Evolutionary conservation across 108 stramenopile genomes (phyloP).

Genomic region (Aurantiochytrium sp.): DNA sequence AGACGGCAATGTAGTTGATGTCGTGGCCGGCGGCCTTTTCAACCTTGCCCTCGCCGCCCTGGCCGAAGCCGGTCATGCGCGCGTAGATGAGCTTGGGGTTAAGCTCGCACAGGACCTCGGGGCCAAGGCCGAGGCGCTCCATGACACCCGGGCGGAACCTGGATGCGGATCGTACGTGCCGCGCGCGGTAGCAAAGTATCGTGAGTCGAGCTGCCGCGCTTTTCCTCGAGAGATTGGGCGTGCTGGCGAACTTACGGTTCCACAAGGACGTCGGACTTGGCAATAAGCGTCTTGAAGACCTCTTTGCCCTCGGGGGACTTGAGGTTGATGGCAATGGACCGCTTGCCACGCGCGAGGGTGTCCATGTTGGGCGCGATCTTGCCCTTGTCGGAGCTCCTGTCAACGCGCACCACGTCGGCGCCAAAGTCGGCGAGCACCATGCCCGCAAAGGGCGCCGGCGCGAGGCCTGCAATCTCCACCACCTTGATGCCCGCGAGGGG

Average conservation of each 20-base stretch:
- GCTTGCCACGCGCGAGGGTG: conserved; percentile 9
- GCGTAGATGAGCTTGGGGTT: conserved; percentile 7
- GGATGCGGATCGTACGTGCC: not conserved
- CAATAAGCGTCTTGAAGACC: not conserved
- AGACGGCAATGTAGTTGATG: conserved; percentile 24
- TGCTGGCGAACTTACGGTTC: conserved; percentile 23
- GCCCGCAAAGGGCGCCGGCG: conserved; percentile 14
- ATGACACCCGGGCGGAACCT: conserved; percentile 27
- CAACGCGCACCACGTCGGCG: not conserved
- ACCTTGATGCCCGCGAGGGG: conserved; percentile 20
- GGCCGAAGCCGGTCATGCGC: conserved; percentile 19
- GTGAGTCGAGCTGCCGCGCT: no score
- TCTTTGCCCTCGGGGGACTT: not conserved
- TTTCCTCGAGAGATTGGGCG: no score
- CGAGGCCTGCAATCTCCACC: conserved; percentile 4
- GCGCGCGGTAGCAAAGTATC: no score
- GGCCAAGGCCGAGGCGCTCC: not conserved
- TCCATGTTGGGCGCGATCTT: not conserved
- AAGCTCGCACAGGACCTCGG: not conserved
- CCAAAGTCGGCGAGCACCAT: conserved; percentile 29
- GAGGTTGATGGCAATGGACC: conserved; percentile 23
- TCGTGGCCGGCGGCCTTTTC: conserved; percentile 29
- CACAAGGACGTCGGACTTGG: not conserved
- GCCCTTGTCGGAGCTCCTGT: not conserved
- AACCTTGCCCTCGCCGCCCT: not conserved